Conservation (phyloP, 2,329 filamentous ascomycete species). For the Aureobasidium sp. region DNA sequence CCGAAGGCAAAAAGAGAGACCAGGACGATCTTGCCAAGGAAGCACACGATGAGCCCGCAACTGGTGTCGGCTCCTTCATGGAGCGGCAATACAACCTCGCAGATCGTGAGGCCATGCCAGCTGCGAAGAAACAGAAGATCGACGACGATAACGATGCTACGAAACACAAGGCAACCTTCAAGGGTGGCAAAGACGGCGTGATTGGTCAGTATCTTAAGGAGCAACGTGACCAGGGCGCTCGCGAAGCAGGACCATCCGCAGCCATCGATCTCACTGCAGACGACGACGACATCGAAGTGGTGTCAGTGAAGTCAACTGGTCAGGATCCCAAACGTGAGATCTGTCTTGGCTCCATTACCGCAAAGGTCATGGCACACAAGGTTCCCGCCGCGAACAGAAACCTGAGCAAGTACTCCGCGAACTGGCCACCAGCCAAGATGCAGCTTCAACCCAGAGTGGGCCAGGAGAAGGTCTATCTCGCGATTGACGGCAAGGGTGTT, state of each 20-base stretch:
- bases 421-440: slow-evolving; percentile 29
- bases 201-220: slow-evolving; percentile 59
- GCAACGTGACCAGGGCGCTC: slow-evolving; percentile 39
- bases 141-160: slow-evolving; percentile 22
- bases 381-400: slow-evolving; percentile 13
- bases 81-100: slow-evolving; percentile 70
- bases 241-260: slow-evolving; percentile 21
- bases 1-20: slow-evolving; percentile 1
- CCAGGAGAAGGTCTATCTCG: slow-evolving; percentile 52
- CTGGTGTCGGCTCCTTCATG: slow-evolving; percentile 49
- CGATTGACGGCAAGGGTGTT: slow-evolving; percentile 61
- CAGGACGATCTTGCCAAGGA: not conserved
- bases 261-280: slow-evolving; percentile 45
- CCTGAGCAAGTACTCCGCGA: slow-evolving; percentile 54
- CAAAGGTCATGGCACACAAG: slow-evolving; percentile 15
- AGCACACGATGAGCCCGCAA: slow-evolving; percentile 13
- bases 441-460: slow-evolving; percentile 35
- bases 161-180: slow-evolving; percentile 36
- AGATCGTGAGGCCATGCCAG: slow-evolving; percentile 51
- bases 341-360: slow-evolving; percentile 14
- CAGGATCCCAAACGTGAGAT: slow-evolving; percentile 13
- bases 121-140: slow-evolving; percentile 17
- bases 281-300: slow-evolving; percentile 19
- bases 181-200: slow-evolving; percentile 41
- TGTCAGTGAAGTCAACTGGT: slow-evolving; percentile 11